Evolutionary conservation across 2,329 filamentous ascomycete genomes (phyloP).

Genomic region (Fusarium sp.): DNA sequence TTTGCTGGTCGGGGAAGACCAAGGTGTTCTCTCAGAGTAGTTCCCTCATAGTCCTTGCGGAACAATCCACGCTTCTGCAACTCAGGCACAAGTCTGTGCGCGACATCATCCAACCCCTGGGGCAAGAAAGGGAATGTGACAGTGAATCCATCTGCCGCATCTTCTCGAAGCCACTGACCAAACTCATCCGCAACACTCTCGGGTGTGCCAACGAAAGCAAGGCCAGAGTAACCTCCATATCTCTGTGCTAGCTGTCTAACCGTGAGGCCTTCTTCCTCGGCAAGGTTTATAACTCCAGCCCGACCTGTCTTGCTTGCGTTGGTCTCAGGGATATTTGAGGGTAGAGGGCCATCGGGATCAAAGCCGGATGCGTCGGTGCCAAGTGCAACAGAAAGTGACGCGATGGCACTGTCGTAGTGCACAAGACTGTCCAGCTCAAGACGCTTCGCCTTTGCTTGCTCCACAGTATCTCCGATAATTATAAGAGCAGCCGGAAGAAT

Average conservation of each 20-base stretch:
- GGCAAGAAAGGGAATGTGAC: conserved; percentile 61
- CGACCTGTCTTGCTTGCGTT: conserved; percentile 64
- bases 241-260: conserved; percentile 63
- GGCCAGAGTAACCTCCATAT: conserved; percentile 60
- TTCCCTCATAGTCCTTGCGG: conserved; percentile 61
- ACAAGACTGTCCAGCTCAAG: conserved; percentile 62
- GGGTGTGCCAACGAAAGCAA: conserved; percentile 62
- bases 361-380: conserved; percentile 59
- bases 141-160: conserved; percentile 63
- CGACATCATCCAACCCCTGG: conserved; percentile 61
- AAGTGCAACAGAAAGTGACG: conserved; percentile 60
- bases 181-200: conserved; percentile 61
- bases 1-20: conserved; percentile 60
- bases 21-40: conserved; percentile 64
- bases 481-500: conserved; percentile 63
- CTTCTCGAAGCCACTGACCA: conserved; percentile 57
- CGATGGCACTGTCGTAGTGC: conserved; percentile 65
- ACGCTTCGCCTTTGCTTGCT: conserved; percentile 61
- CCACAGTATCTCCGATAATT: conserved; percentile 59
- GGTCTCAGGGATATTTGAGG: conserved; percentile 60
- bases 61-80: conserved; percentile 63
- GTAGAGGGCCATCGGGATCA: conserved; percentile 61
- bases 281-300: conserved; percentile 57
- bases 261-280: conserved; percentile 56
- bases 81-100: conserved; percentile 58